Percentiles rank a stretch among this genome's conserved stretches.
Evolutionary conservation across 176 grass and related monocot species (phyloP).

Genomic region (Poa annua): DNA sequence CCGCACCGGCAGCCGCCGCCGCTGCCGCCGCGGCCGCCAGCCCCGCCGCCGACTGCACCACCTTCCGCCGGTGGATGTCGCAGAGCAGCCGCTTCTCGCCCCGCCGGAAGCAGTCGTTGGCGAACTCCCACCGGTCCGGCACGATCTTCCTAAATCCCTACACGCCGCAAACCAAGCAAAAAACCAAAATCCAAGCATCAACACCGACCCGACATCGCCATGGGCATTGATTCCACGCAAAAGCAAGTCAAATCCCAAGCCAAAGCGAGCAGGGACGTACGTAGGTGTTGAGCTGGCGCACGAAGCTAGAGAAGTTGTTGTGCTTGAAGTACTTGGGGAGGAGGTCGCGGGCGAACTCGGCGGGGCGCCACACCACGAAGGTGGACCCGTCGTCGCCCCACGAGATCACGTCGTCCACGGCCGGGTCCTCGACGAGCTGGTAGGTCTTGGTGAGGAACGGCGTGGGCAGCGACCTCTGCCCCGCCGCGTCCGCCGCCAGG

Average conservation of each 20-base stretch:
- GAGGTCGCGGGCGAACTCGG: conserved; percentile 87
- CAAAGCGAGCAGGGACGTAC: conserved; percentile 29
- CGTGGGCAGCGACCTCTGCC: conserved; percentile 80
- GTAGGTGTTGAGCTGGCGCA: conserved; percentile 96
- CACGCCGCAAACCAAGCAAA: conserved; percentile 45
- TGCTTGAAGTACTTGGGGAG: conserved; percentile 98
- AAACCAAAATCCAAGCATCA: conserved; percentile 39
- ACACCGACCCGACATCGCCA: not conserved
- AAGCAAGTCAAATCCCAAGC: not conserved
- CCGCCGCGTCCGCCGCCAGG: conserved; percentile 42
- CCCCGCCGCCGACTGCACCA: conserved; percentile 33
- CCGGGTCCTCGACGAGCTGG: conserved; percentile 82
- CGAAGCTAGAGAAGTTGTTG: conserved; percentile 98
- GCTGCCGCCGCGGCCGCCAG: conserved; percentile 13
- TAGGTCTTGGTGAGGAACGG: conserved; percentile 96
- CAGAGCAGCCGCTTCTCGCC: conserved; percentile 72
- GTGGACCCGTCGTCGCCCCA: conserved; percentile 89
- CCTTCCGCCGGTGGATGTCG: conserved; percentile 83
- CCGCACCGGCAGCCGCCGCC: conserved; percentile 6
- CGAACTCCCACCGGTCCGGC: conserved; percentile 86
- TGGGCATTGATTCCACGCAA: conserved; percentile 17
- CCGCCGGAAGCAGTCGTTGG: conserved; percentile 76
- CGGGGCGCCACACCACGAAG: conserved; percentile 90
- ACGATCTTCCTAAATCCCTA: conserved; percentile 95
- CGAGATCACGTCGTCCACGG: conserved; percentile 88